Conservation (phyloP, 345 rosid species). For the Brassica nigra region DNA sequence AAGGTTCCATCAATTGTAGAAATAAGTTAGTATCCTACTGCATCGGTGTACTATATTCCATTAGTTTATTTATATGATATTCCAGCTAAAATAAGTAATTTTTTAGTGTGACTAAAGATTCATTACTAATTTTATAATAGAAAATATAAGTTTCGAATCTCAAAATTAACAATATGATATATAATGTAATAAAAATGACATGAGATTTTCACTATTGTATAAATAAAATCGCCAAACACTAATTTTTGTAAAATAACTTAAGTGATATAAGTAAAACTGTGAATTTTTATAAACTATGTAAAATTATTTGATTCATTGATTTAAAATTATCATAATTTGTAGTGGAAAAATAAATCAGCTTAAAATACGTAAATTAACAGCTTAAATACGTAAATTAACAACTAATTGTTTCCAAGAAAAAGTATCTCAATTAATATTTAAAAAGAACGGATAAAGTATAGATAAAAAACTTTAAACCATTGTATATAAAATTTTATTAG, state of each 20-base stretch:
- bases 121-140: too few species aligned
- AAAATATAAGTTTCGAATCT: neutral
- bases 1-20: slow-evolving; percentile 25
- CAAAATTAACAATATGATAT: neutral
- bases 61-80: neutral
- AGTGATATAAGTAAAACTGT: neutral
- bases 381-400: neutral
- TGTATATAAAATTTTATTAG: neutral
- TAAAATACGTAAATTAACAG: neutral
- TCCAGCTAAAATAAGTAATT: too few species aligned
- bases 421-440: neutral
- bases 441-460: neutral
- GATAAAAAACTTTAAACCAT: neutral
- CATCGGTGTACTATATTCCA: neutral
- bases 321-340: too few species aligned
- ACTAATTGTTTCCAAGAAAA: neutral
- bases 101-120: too few species aligned
- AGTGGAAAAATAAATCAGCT: neutral
- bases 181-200: too few species aligned
- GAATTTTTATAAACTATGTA: neutral
- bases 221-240: neutral
- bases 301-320: neutral
- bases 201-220: neutral
- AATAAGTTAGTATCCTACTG: slow-evolving; percentile 5
- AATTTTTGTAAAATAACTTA: too few species aligned